Base-by-base conservation (phyloP, 257 asterid species). In the Solanum virginianum region DNA sequence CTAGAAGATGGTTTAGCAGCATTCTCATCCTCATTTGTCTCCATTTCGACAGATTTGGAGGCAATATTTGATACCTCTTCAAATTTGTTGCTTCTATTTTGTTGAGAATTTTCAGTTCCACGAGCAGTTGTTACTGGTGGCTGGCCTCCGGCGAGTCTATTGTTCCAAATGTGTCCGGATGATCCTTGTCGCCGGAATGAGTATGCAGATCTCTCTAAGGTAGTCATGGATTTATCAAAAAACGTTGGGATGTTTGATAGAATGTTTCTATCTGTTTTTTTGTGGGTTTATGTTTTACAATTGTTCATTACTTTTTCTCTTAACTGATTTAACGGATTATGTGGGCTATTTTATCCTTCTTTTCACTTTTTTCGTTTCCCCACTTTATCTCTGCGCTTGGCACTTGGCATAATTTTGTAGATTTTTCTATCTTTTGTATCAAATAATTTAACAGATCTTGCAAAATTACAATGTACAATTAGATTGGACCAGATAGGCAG, bases 141-240 rank as follows among this genome's bases (percentile, higher is more conserved):
- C 3, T 3, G 68, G 63, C 66, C 49, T 43, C 79, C 56, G 0
- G 87, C 87, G 0, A 83, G 39, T 49, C 85, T 84, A 59, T 65
- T 80, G 39, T 88, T 90, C 97, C 97, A 94, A 88, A 91, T 90
- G 84, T 87, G 90, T 66, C 96, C 96, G 7, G 97, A 94, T 65
- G 97, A 94, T 77, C 98, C 98, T 53, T 94, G 97, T 85, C 98
- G 87, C 60, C 96, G 83, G 86, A 92, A 93, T 13, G 98, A 93
- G 82, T 45, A 91, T 2, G 96, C 63, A 54, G 98, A 93, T 89
- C 98, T 90, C 84, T 89, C 92, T 84, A 93, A 90, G 36, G 95
- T 88, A 80, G 81, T 88, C 98, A 93, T 94, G 83, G 69, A 56
- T 84, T 77, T 8, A 77, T 6, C 14, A 26, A 77, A 51, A 9